Evolutionary conservation across 1,284 basidiomycete genomes (phyloP), one percentile per base, ranked within the genome.

Genomic region (Cystobasidium sp.): DNA sequence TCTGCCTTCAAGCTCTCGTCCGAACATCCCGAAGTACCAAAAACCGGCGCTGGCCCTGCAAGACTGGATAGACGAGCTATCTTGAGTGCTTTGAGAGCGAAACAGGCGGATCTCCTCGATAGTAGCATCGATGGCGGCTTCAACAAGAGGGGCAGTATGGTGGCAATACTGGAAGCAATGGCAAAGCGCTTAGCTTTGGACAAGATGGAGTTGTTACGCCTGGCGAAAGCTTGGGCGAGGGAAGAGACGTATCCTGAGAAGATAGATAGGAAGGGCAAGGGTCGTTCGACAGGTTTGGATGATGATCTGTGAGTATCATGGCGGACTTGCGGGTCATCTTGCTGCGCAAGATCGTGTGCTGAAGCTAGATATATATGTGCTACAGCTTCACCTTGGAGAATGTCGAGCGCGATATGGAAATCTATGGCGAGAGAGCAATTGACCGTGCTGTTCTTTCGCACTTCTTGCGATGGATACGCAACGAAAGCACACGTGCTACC

Each of bases 401-500:
- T 22, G 63, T 66, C 5, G 47, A 65, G 22, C 39, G 46, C 20
- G 70, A 73, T 22, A 53, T 73, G 59, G 43, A 51, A 46, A 59
- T 66, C 4, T 56, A 65, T 49, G 70, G 70, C 18, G 56, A 59
- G 16, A 63, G 70, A 20, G 70, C 70, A 1, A 59, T 73, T 24
- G 70, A 73, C 31, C 70, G 70, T 43, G 70, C 63, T 22, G 63
- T 73, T 3, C 70, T 73, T 22, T 73, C 70, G 18, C 37, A 58
- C 24, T 65, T 73, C 39, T 14, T 73, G 16, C 43, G 53, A 24
- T 73, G 70, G 70, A 65, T 73, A 9, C 62, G 70, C 6, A 52
- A 37, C 8, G 43, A 64, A 41, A 51, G 43, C 41, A 22, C 55
- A 41, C 39, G 49, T 12, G 14, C 10, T 7, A 46, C 39, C 9